Percentiles rank a stretch among this genome's conserved stretches.
phyloP scores from a whole-genome alignment of 73 alveolate genomes.

The Tetrahymena thermophila region DNA sequence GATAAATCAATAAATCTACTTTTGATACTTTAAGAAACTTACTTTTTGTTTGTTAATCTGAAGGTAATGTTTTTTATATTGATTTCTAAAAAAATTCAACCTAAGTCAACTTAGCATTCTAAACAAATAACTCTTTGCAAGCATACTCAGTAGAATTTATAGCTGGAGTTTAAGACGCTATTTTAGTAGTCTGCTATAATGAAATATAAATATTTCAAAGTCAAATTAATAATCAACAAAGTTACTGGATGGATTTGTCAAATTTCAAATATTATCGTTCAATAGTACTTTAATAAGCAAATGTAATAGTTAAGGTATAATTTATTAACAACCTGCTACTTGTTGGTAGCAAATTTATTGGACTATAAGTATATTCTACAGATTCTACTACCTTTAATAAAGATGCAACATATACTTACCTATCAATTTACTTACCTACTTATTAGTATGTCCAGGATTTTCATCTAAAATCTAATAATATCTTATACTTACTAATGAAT shows the following conservation, averaged over 20 bases:
- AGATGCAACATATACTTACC: neutral
- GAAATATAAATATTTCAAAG: neutral
- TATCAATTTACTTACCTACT: neutral
- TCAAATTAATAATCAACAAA: neutral
- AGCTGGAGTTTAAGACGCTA: neutral
- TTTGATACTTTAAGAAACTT: neutral
- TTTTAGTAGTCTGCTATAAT: neutral
- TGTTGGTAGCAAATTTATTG: neutral
- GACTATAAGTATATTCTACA: neutral
- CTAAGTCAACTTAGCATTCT: neutral
- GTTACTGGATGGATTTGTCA: neutral
- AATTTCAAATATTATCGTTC: neutral
- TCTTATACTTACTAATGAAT: neutral
- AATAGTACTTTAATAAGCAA: neutral
- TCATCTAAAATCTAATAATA: neutral
- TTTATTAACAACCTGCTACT: neutral
- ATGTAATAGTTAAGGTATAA: neutral
- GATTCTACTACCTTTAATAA: neutral
- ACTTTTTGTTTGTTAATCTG: neutral
- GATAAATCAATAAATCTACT: neutral
- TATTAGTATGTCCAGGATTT: neutral
- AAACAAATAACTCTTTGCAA: neutral
- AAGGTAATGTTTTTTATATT: neutral
- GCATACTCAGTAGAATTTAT: neutral
- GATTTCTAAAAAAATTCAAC: neutral